Base-by-base conservation (phyloP, 2,329 filamentous ascomycete genomes). In the Cercospora sojina region DNA sequence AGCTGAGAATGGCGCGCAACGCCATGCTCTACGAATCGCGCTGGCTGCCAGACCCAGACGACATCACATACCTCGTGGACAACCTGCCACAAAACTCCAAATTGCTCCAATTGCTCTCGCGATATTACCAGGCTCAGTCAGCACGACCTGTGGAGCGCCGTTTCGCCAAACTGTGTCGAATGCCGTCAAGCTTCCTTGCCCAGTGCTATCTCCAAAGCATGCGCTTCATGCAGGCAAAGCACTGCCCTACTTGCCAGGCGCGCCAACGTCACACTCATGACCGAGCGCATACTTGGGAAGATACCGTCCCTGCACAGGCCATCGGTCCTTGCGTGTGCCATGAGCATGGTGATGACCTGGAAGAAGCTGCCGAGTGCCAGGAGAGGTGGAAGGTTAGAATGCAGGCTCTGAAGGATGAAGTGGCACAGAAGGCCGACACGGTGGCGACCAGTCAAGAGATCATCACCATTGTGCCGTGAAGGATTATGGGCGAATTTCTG, bases 1-100 rank as follows among this genome's bases (percentile, higher is more conserved):
- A 70, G 27, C 25, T 64, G 13, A 70, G 67, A 23, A 16, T 63
- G 25, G 32, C 47, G 18, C 58, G 58, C 23, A 27, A 23, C 38
- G 38, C 23, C 35, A 25, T 43, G 29, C 41, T 47, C 8, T n/a
- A 25, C n/a, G 53, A 25, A 16, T 47, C 31, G 2, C 41, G 32
- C 27, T 31, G 31, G 20, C 41, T 41, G 6, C 62, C 62, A 16
- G 27, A 23, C 18, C 23, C 35, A 10, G 29, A 49, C n/a, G 62
- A 64, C 16, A 53, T 59, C 56, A 59, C 55, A 18, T 59, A 49
- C 12, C 35, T 64, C 16, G 55, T 51, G 29, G 55, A 59, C 9
- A 57, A 64, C 32, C 2, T 64, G 23, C 62, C 55, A 29, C 13
- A 38, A 20, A 32, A 49, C 41, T 32, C 62, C 6, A 49, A 32